phyloP scores from a whole-genome alignment of 306 rosid genomes.

The Luffa acutangula region DNA sequence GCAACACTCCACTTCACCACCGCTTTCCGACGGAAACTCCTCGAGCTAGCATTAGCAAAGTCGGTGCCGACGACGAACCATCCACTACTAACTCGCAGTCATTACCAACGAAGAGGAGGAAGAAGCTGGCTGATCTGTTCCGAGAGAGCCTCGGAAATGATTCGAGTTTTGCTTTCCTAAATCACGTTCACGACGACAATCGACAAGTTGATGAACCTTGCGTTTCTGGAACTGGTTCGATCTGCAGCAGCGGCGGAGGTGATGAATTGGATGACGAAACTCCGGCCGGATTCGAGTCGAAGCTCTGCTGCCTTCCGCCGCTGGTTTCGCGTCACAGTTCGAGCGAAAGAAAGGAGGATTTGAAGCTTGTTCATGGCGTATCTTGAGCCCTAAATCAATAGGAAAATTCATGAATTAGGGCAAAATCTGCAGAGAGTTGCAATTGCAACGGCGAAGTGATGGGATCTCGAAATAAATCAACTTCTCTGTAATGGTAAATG shows the following conservation, averaged over 20 bases:
- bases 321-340: background rate
- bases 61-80: background rate
- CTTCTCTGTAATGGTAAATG: background rate
- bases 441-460: background rate
- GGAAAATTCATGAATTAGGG: background rate
- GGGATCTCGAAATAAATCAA: background rate
- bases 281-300: background rate
- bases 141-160: background rate
- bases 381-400: background rate
- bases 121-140: background rate
- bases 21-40: background rate
- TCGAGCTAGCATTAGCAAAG: background rate
- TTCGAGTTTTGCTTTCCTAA: background rate
- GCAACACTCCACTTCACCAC: constrained; percentile 5
- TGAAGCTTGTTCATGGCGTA: background rate
- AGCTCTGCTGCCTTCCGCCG: background rate
- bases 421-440: background rate
- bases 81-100: background rate
- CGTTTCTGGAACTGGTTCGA: background rate
- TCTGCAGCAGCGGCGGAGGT: background rate
- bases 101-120: background rate
- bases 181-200: background rate
- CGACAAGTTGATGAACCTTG: background rate
- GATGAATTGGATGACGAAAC: background rate
- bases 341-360: background rate